These are phyloP conservation scores for Neoboletus brunneissimus DNA, from an alignment of 768 basidiomycete genomes.

Conservation along the genomic window DNA sequence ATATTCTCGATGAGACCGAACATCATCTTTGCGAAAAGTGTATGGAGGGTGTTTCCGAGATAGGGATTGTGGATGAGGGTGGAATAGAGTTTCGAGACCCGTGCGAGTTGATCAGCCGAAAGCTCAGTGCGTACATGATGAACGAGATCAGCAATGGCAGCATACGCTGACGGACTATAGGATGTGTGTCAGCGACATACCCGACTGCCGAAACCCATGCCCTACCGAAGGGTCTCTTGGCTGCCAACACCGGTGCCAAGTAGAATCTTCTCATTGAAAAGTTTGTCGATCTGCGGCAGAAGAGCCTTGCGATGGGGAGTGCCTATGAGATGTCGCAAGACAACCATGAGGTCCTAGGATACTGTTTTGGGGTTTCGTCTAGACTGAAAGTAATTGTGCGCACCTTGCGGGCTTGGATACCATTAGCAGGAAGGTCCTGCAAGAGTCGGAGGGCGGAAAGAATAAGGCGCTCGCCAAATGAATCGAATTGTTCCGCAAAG, in stretches of 20 bases:
- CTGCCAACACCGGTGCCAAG: conserved; percentile 82
- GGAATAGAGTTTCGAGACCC: conserved; percentile 81
- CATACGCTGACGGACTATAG: conserved; percentile 73
- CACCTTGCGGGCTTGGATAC: conserved; percentile 79
- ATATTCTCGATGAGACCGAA: conserved; percentile 86
- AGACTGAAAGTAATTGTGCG: not conserved
- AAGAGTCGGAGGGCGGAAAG: conserved; percentile 80
- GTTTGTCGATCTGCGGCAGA: conserved; percentile 79
- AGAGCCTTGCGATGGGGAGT: conserved; percentile 77
- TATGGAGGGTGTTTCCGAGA: conserved; percentile 76
- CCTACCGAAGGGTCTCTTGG: conserved; percentile 79
- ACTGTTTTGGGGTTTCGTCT: not conserved
- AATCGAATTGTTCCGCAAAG: conserved; percentile 57
- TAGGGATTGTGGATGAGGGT: conserved; percentile 87
- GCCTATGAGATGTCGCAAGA: conserved; percentile 84
- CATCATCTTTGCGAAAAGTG: conserved; percentile 89
- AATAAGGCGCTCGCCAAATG: conserved; percentile 79
- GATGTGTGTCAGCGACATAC: conserved; percentile 3
- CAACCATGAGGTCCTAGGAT: conserved; percentile 82
- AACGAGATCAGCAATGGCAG: conserved; percentile 87
- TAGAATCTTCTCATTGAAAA: conserved; percentile 87
- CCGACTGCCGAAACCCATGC: not conserved
- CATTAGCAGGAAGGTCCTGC: conserved; percentile 89
- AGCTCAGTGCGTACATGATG: conserved; percentile 88
- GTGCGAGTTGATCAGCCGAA: conserved; percentile 67